A percentile compares a stretch with the other conserved stretches of the same genome.
phyloP scores from a whole-genome alignment of 2,329 filamentous ascomycete genomes.

The Domatiomyces catenatus region DNA sequence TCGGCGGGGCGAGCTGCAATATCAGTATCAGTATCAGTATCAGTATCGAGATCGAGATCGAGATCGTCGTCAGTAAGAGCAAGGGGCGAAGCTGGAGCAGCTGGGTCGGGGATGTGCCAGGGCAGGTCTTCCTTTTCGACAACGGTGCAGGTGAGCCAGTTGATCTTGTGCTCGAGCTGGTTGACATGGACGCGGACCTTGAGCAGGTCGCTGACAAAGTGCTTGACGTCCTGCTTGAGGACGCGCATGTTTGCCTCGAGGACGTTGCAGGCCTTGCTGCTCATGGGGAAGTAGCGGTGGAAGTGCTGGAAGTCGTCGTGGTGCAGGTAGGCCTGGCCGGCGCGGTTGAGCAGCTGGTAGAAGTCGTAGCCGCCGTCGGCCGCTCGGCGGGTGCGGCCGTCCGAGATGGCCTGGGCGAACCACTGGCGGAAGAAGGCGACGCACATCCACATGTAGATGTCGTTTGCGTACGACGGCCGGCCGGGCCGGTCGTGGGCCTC shows the following conservation, averaged over 20 bases:
- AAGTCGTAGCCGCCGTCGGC: constrained; percentile 33
- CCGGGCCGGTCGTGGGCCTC: constrained; percentile 21
- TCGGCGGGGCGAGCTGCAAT: constrained; percentile 1
- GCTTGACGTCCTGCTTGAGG: constrained; percentile 27
- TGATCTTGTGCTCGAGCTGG: constrained; percentile 21
- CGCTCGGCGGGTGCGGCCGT: constrained; percentile 24
- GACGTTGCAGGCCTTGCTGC: constrained; percentile 16
- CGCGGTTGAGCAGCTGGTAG: constrained; percentile 27
- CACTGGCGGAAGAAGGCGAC: constrained; percentile 34
- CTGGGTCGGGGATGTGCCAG: constrained; percentile 19
- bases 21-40: constrained; percentile 1
- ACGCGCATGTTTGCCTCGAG: constrained; percentile 20
- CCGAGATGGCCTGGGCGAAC: constrained; percentile 27
- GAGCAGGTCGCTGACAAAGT: constrained; percentile 23
- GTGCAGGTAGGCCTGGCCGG: constrained; percentile 31
- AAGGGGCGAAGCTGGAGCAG: not conserved
- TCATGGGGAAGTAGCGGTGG: constrained; percentile 19
- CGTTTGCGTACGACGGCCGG: constrained; percentile 31
- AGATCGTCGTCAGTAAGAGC: too few species aligned
- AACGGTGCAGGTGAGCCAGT: constrained; percentile 31
- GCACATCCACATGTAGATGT: constrained; percentile 38
- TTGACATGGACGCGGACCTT: constrained; percentile 27
- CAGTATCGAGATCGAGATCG: not conserved
- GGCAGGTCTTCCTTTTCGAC: constrained; percentile 28
- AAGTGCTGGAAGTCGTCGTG: constrained; percentile 19